Conservation (phyloP, 2,329 filamentous ascomycete species). For the Dichotomopilus funicola region DNA sequence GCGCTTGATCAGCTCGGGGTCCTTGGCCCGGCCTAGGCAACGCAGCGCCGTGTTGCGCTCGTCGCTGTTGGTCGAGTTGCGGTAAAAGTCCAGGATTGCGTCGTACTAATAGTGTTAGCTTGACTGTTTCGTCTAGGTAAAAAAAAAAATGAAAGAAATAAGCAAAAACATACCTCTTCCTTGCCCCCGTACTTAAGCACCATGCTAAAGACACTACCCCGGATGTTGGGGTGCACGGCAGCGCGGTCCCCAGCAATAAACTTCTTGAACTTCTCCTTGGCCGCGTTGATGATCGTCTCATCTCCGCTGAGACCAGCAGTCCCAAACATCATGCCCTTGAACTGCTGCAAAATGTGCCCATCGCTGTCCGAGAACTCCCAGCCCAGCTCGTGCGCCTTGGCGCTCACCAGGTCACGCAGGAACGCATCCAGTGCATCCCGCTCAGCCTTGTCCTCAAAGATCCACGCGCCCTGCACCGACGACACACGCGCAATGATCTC, state of each 20-base stretch:
- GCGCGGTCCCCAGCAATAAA: conserved; percentile 71
- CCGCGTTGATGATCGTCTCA: conserved; percentile 66
- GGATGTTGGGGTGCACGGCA: conserved; percentile 87
- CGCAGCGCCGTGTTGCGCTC: conserved; percentile 90
- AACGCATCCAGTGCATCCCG: conserved; percentile 76
- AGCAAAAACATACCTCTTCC: conserved; percentile 55
- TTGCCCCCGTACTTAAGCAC: conserved; percentile 76
- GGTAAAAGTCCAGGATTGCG: conserved; percentile 67
- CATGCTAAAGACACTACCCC: conserved; percentile 79
- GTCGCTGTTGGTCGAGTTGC: conserved; percentile 67
- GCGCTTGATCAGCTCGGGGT: conserved; percentile 72
- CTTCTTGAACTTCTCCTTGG: conserved; percentile 84
- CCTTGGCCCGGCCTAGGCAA: conserved; percentile 69
- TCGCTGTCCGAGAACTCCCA: conserved; percentile 83
- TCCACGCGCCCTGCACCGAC: conserved; percentile 77
- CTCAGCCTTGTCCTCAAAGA: conserved; percentile 71
- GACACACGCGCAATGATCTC: conserved; percentile 77
- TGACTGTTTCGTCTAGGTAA: conserved; percentile 13
- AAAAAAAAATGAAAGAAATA: conserved; percentile 6
- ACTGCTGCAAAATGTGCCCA: conserved; percentile 85
- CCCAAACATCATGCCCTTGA: conserved; percentile 87
- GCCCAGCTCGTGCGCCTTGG: conserved; percentile 78
- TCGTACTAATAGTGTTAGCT: conserved; percentile 54
- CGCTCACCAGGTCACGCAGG: conserved; percentile 68
- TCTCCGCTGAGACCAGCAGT: conserved; percentile 77